A percentile compares a stretch with the other conserved stretches of the same genome.
Evolutionary conservation across 2,329 filamentous ascomycete species (phyloP).

Genomic region (Dactylellina parvicollis): DNA sequence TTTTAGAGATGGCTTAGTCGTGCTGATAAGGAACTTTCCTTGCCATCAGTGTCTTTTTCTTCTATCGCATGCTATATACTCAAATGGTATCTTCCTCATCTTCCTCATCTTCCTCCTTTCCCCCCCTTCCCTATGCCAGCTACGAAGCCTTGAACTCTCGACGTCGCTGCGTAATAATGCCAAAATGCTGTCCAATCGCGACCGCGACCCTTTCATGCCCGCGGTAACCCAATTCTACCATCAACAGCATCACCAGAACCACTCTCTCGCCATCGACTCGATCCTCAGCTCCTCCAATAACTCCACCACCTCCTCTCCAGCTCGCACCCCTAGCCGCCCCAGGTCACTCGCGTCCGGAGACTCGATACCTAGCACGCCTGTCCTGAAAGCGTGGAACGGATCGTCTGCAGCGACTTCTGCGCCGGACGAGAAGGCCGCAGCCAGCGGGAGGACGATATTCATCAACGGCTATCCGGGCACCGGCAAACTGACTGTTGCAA

Average conservation of each 20-base stretch:
- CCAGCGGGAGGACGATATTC: constrained; percentile 56
- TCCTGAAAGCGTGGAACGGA: constrained; percentile 47
- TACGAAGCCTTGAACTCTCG: constrained; percentile 6
- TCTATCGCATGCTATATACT: constrained; percentile 14
- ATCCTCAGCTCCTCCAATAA: constrained; percentile 41
- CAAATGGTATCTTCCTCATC: background rate
- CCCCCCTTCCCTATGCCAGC: constrained; percentile 1
- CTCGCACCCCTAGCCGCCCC: constrained; percentile 45
- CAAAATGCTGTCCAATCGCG: constrained; percentile 53
- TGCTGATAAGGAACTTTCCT: constrained; percentile 22
- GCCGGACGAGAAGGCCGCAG: constrained; percentile 24
- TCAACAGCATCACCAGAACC: constrained; percentile 53
- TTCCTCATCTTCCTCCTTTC: constrained; percentile 24
- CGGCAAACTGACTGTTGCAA: constrained; percentile 60
- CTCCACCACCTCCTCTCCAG: constrained; percentile 41
- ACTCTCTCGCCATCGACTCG: constrained; percentile 35
- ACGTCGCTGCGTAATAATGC: constrained; percentile 27
- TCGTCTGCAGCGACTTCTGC: constrained; percentile 24
- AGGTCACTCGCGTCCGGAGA: constrained; percentile 45
- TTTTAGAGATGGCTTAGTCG: constrained; percentile 31
- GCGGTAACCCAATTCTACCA: constrained; percentile 49
- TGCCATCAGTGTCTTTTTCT: background rate
- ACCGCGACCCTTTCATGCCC: constrained; percentile 54
- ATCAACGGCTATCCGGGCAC: constrained; percentile 60
- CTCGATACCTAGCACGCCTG: constrained; percentile 49